These are phyloP conservation scores for Naganishia vaughanmartiniae DNA, from an alignment of 768 basidiomycete species.

Conservation along the genomic window DNA sequence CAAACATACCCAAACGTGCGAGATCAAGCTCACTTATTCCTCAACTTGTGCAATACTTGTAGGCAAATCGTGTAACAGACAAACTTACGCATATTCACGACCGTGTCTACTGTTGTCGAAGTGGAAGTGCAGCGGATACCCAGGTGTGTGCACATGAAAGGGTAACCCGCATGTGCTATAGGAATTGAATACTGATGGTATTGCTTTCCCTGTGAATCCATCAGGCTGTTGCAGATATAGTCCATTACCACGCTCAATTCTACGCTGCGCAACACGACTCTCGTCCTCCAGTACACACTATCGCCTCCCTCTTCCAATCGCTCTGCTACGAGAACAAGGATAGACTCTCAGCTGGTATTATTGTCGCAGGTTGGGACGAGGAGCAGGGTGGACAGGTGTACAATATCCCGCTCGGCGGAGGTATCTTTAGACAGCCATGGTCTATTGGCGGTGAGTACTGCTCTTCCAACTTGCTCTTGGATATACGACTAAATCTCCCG, in stretches of 20 bases:
- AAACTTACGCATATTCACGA: slow-evolving; percentile 96
- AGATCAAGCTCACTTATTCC: background rate
- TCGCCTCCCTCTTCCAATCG: slow-evolving; percentile 78
- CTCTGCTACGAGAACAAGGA: slow-evolving; percentile 95
- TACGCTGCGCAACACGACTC: slow-evolving; percentile 64
- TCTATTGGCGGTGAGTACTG: slow-evolving; percentile 79
- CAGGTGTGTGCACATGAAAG: slow-evolving; percentile 56
- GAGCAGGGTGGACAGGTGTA: slow-evolving; percentile 87
- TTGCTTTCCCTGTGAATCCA: background rate
- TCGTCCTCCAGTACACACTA: slow-evolving; percentile 73
- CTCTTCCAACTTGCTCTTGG: background rate
- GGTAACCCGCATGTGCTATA: background rate
- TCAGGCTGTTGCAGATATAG: slow-evolving; percentile 80
- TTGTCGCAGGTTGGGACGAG: slow-evolving; percentile 96
- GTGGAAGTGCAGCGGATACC: slow-evolving; percentile 95
- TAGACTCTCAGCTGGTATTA: slow-evolving; percentile 81
- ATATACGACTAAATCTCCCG: no score
- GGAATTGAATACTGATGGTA: background rate
- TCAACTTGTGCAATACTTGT: background rate
- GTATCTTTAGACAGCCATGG: slow-evolving; percentile 96
- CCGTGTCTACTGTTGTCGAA: slow-evolving; percentile 98
- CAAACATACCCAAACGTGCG: background rate
- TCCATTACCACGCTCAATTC: slow-evolving; percentile 77
- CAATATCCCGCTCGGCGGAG: slow-evolving; percentile 95
- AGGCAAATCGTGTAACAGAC: slow-evolving; percentile 98